A percentile compares a stretch with the other conserved stretches of the same genome.
Evolutionary conservation across 306 rosid species (phyloP).

Genomic region (Prunus davidiana): DNA sequence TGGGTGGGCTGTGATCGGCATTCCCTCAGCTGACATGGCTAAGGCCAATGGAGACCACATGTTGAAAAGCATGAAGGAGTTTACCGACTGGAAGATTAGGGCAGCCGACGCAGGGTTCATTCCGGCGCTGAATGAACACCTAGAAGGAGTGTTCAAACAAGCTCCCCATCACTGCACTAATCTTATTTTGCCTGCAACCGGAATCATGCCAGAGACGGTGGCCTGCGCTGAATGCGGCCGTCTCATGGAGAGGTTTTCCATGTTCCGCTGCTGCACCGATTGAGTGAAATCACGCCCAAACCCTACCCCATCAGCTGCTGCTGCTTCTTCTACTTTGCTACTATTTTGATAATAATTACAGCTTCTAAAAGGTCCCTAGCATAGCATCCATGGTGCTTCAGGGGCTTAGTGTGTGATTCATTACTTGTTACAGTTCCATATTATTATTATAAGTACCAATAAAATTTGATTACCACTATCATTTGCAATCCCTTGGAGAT

Average conservation of each 20-base stretch:
- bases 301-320: too few species aligned
- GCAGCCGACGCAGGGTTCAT: constrained; percentile 1
- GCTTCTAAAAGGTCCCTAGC: not conserved
- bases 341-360: not conserved
- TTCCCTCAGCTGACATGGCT: not conserved
- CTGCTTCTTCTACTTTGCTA: not conserved
- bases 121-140: constrained; percentile 22
- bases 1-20: constrained; percentile 22
- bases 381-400: not conserved
- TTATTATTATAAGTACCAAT: too few species aligned
- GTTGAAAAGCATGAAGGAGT: constrained; percentile 8
- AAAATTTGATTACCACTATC: too few species aligned
- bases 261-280: constrained; percentile 41
- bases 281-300: not conserved
- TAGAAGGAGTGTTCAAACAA: not conserved
- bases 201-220: constrained; percentile 30
- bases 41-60: constrained; percentile 23
- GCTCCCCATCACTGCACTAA: constrained; percentile 32
- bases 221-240: constrained; percentile 33
- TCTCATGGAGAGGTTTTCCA: constrained; percentile 32
- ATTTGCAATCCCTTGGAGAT: too few species aligned
- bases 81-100: not conserved
- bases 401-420: not conserved
- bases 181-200: constrained; percentile 31
- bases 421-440: not conserved